phyloP scores from a whole-genome alignment of 306 rosid species.

The Fagus crenata region DNA sequence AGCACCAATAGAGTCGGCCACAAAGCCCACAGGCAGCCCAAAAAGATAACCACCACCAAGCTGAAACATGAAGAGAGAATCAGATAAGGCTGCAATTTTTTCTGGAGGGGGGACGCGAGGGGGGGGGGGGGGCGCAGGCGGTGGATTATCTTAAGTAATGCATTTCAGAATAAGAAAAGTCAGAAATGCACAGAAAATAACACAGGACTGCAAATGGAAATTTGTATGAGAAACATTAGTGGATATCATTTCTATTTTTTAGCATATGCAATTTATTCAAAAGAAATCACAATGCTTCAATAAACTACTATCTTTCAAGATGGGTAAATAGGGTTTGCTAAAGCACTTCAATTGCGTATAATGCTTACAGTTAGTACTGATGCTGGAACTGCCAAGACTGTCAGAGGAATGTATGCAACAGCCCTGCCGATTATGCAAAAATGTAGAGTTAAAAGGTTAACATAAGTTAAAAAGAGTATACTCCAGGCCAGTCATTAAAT shows the following conservation, averaged over 20 bases:
- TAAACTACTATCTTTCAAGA: not conserved
- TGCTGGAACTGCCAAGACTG: conserved; percentile 89
- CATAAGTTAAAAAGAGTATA: not conserved
- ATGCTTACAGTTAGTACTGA: conserved; percentile 73
- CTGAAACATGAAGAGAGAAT: conserved; percentile 42
- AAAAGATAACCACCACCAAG: conserved; percentile 95
- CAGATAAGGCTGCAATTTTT: conserved; percentile 1
- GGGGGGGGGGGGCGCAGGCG: not conserved
- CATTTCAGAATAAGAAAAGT: not conserved
- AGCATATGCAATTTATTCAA: not conserved
- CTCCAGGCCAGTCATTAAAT: not conserved
- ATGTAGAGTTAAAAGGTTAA: conserved; percentile 4
- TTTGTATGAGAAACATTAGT: not conserved
- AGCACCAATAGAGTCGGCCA: conserved; percentile 88
- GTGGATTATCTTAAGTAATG: not conserved
- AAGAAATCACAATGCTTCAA: not conserved
- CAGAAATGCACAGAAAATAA: not conserved
- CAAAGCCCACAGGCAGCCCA: conserved; percentile 74
- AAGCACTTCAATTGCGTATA: not conserved
- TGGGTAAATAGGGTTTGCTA: not conserved
- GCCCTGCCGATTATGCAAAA: conserved; percentile 52
- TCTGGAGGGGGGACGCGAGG: no score
- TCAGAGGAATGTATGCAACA: conserved; percentile 80
- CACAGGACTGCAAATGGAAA: not conserved
- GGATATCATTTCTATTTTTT: not conserved